These are phyloP conservation scores for Aspergillus unguis DNA, from an alignment of 2,329 filamentous ascomycete species.

Conservation along the genomic window DNA sequence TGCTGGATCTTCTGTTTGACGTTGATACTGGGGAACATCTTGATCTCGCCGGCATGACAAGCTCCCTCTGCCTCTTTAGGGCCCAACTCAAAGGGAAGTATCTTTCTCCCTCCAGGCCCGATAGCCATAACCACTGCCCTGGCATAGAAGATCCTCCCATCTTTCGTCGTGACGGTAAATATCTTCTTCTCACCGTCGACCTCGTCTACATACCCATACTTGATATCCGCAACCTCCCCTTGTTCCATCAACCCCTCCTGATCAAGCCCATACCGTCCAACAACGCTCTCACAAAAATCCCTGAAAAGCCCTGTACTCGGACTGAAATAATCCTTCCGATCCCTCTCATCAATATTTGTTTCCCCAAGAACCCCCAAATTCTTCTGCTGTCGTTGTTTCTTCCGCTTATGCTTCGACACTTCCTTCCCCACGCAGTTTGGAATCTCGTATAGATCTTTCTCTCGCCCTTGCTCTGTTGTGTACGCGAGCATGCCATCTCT, in stretches of 20 bases:
- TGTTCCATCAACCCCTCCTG: conserved; percentile 54
- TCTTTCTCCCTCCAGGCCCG: conserved; percentile 63
- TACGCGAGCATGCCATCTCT: conserved; percentile 70
- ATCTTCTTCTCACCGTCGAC: conserved; percentile 50
- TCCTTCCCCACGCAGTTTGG: conserved; percentile 73
- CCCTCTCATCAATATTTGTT: conserved; percentile 61
- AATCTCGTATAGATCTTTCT: conserved; percentile 66
- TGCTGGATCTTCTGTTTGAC: conserved; percentile 54
- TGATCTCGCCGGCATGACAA: conserved; percentile 65
- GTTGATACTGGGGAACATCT: conserved; percentile 53
- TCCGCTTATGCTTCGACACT: conserved; percentile 70
- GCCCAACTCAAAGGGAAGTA: conserved; percentile 41
- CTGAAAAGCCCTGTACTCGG: conserved; percentile 61
- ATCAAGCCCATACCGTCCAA: conserved; percentile 58
- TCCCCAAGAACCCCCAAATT: conserved; percentile 24
- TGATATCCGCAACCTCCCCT: conserved; percentile 59
- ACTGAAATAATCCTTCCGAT: conserved; percentile 67
- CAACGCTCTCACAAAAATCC: conserved; percentile 59
- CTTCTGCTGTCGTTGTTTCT: conserved; percentile 62
- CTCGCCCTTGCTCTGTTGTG: conserved; percentile 59
- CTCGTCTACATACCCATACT: conserved; percentile 52
- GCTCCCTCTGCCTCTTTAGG: conserved; percentile 47
- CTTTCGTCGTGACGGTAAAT: conserved; percentile 63
- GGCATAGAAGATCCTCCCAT: conserved; percentile 52
- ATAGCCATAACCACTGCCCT: conserved; percentile 67